Base-by-base conservation (phyloP, 805 yeast genomes). In the Metschnikowia shivogae region DNA sequence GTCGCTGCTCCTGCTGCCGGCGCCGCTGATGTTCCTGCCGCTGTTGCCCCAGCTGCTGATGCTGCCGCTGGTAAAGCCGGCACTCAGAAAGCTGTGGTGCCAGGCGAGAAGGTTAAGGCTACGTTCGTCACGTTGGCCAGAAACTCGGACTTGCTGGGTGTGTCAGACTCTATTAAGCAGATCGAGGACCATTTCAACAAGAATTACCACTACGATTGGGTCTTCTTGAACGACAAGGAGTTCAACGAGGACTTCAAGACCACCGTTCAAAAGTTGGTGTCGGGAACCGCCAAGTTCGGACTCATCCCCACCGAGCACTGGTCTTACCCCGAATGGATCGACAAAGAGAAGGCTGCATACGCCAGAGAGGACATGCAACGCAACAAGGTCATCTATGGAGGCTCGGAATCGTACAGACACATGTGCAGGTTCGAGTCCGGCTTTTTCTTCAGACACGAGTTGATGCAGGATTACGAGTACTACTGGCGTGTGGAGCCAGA, bases 71-170 rank as follows among this genome's bases (percentile, higher is more conserved):
- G 39, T 9, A 20, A 5, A 1, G 42, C 45, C 24, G 42, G 26
- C 50, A 42, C 17, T 12, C 33, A 14, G 20, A 36, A 27, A 17
- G 43, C 31, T 31, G 42, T 7, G 4, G 34, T 29, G 5, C 46
- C 37, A 11, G 34, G 32, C 5, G 49, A 47, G 30, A 77, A 77
- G 55, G 82, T 76, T 45, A 82, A 80, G 61, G 96, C 95, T 12
- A 82, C 95, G 1, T 86, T 53, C 28, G 53, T 53, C 10, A 46
- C 55, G 12, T 46, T 53, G 46, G 56, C 55, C 34, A 36, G 56
- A 29, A 53, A 53, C 39, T 20, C 39, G 4, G 56, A 53, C 37
- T 46, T 50, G 20, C 19, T 35, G 14, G 53, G 47, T 8, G 49
- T 53, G 38, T 32, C 47, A 22, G 27, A 20, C 14, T 52, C 64